Percentiles rank a stretch among this genome's conserved stretches.
phyloP scores from a whole-genome alignment of 2,329 filamentous ascomycete species.

The Diaporthe batatas region DNA sequence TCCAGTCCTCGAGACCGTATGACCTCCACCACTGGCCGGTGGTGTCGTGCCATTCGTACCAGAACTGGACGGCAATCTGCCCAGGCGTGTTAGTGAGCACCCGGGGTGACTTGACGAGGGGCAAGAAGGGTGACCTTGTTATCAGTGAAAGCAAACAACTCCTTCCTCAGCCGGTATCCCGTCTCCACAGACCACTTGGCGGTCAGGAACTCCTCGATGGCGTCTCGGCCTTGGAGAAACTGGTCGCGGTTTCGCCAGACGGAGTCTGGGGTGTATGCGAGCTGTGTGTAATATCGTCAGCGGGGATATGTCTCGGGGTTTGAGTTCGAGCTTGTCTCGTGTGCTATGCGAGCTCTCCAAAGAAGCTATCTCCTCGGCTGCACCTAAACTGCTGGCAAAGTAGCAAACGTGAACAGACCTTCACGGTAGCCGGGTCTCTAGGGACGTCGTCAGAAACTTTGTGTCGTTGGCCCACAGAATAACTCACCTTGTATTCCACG shows the following conservation, averaged over 20 bases:
- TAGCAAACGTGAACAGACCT: constrained; percentile 51
- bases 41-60: constrained; percentile 84
- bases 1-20: constrained; percentile 87
- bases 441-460: not conserved
- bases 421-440: constrained; percentile 75
- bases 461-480: not conserved
- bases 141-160: constrained; percentile 82
- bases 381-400: not conserved
- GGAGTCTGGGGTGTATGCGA: constrained; percentile 80
- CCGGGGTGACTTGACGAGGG: not conserved
- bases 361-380: not conserved
- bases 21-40: constrained; percentile 86
- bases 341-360: not conserved
- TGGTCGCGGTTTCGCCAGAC: constrained; percentile 84
- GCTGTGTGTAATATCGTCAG: constrained; percentile 1
- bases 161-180: constrained; percentile 82
- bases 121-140: constrained; percentile 65
- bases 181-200: constrained; percentile 82
- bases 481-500: constrained; percentile 82
- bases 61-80: constrained; percentile 88
- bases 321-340: not conserved
- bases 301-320: not conserved
- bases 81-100: not conserved
- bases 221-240: constrained; percentile 77
- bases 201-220: constrained; percentile 76